Base-by-base conservation (phyloP, 2,329 filamentous ascomycete genomes). In the Xylaria polymorpha region DNA sequence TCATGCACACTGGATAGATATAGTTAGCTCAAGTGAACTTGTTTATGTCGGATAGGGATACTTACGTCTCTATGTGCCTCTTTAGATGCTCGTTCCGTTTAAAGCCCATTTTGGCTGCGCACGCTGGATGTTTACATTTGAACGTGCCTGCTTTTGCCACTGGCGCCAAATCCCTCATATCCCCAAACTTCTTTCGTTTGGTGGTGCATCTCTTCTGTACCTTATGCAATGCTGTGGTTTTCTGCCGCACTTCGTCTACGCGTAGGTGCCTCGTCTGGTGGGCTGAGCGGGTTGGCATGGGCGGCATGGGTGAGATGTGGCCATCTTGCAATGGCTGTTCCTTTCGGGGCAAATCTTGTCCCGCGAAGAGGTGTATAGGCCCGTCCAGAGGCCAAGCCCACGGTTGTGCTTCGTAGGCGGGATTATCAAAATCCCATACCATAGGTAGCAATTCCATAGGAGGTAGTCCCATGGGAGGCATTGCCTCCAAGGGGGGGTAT, bases 71-170 rank as follows among this genome's bases (percentile, higher is more conserved):
- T 61, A 84, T 80, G 74, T 88, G 86, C 35, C 86, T 82, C 79
- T 87, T 88, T 20, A 88, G 77, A 70, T 88, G 86, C 76, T 88
- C 86, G 29, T 83, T 84, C 64, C 86, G 81, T 72, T 85, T 83
- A 68, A 85, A 87, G 0, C 81, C 82, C 72, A 83, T 74, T 53
- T 68, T 66, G 10, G 63, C 59, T 14, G 81, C 75, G 75, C 86
- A 88, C 0, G 2, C 2, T 3, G 6, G 8, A 2, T 15, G 12
- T 0, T 20, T 1, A 20, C 64, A 67, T 1, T 20, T 3, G 20
- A 44, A 6, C 18, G 1, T 25, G 5, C 37, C 56, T 2, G 35
- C 35, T 37, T 37, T 9, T 12, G 1, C 35, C 7, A 35, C 7
- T 12, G 32, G 35, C 35, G 35, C 7, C 35, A 2, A 5, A 37